Base-by-base conservation (phyloP, 2,329 filamentous ascomycete species). In the Thyridium curvatum region DNA sequence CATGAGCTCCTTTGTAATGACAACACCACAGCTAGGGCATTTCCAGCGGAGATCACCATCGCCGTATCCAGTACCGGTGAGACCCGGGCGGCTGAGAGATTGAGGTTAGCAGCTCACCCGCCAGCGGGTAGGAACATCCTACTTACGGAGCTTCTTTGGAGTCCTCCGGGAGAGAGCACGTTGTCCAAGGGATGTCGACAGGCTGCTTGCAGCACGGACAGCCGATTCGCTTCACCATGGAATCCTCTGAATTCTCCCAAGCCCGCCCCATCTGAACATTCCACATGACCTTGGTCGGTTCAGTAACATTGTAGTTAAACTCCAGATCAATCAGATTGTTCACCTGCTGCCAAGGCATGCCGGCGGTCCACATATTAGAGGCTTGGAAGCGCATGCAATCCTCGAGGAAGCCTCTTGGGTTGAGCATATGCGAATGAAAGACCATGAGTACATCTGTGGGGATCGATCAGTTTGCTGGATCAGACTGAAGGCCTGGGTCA, bases 371-470 rank as follows among this genome's bases (percentile, higher is more conserved):
- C 3, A 75, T 55, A 21, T 72, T 63, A 40, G 67, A 65, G 3
- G 68, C 48, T 0, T 75, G 77, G 21, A 66, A 60, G 8, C 83
- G 71, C 40, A 88, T 64, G 51, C 79, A 80, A 53, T 91, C 86
- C 50, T 90, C 84, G 4, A 88, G 71, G 52, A 81, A 90, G 14
- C 65, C 67, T 31, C 82, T 69, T 0, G 86, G 86, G 49, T 89
- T 90, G 3, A 91, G 73, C 76, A 86, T 82, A 51, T 86, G 85
- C 0, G 83, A 66, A 56, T 91, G 86, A 80, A 82, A 86, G 0
- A 90, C 79, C 82, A 90, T 85, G 15, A 89, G 59, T 1, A 90
- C 76, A 59, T 90, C 85, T 69, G 57, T 15, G 12, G 12, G 30
- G 10, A 18, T 21, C n/a, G 66, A n/a, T n/a, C n/a, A n/a, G n/a